A percentile compares a stretch with the other conserved stretches of the same genome.
Conservation (phyloP, 331 rosid genomes). For the Quercus phellos region DNA sequence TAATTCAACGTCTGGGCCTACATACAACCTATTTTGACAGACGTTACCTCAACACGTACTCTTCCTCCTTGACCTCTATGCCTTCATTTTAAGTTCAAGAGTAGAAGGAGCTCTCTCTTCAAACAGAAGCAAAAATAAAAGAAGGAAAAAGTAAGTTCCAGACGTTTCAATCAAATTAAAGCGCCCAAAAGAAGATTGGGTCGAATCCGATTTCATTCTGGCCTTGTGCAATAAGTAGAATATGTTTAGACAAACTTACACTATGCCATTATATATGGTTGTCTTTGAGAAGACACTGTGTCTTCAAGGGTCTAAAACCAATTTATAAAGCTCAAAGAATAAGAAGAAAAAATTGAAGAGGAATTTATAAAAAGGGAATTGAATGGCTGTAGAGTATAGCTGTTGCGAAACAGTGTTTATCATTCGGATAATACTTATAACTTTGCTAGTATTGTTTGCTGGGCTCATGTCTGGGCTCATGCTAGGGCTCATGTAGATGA, state of each 20-base stretch:
- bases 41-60: background rate
- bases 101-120: background rate
- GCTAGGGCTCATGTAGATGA: conserved; percentile 91
- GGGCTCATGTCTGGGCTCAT: conserved; percentile 97
- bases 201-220: background rate
- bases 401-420: conserved; percentile 63
- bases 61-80: too few species aligned
- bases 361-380: background rate
- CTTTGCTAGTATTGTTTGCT: conserved; percentile 64
- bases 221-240: background rate
- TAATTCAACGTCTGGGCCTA: too few species aligned
- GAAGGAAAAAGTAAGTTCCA: background rate
- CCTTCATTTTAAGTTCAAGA: too few species aligned
- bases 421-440: conserved; percentile 39
- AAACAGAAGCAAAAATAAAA: background rate
- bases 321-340: background rate
- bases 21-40: too few species aligned
- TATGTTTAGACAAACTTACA: background rate
- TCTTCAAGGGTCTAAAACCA: background rate
- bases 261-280: background rate
- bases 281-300: background rate
- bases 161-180: background rate
- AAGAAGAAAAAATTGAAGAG: background rate
- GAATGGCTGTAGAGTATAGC: conserved; percentile 59
- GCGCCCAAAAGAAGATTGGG: background rate